Evolutionary conservation across 2,329 filamentous ascomycete genomes (phyloP).

Genomic region (Chrysoporthe austroafricana): DNA sequence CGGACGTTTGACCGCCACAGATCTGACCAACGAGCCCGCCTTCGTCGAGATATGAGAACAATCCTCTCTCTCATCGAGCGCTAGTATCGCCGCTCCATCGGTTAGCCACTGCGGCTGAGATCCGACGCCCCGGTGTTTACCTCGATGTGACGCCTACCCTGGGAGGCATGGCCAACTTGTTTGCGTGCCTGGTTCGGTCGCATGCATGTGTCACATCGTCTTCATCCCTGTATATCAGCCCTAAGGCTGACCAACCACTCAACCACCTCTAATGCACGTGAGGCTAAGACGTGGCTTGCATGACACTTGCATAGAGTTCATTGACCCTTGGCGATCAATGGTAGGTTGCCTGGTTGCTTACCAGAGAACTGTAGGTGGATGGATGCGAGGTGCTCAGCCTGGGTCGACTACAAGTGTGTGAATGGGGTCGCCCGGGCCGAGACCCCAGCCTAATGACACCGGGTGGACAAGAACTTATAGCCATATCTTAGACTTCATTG

Average conservation of each 20-base stretch:
- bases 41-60: not conserved
- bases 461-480: not conserved
- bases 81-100: not conserved
- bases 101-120: conserved; percentile 6
- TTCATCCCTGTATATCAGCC: not conserved
- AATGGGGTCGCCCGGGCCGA: not conserved
- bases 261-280: not conserved
- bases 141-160: not conserved
- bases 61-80: not conserved
- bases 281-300: conserved; percentile 3
- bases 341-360: not conserved
- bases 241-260: not conserved
- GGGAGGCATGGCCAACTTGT: not conserved
- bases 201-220: not conserved
- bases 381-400: no score
- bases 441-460: not conserved
- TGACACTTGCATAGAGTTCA: not conserved
- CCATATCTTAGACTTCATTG: not conserved
- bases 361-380: no score
- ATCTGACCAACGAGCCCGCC: not conserved
- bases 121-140: not conserved
- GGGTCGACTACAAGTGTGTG: not conserved
- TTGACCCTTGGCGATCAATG: not conserved
- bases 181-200: not conserved
- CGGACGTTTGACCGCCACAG: not conserved